phyloP scores from a whole-genome alignment of 495 filamentous ascomycete genomes.

The Xylaria palmicola region DNA sequence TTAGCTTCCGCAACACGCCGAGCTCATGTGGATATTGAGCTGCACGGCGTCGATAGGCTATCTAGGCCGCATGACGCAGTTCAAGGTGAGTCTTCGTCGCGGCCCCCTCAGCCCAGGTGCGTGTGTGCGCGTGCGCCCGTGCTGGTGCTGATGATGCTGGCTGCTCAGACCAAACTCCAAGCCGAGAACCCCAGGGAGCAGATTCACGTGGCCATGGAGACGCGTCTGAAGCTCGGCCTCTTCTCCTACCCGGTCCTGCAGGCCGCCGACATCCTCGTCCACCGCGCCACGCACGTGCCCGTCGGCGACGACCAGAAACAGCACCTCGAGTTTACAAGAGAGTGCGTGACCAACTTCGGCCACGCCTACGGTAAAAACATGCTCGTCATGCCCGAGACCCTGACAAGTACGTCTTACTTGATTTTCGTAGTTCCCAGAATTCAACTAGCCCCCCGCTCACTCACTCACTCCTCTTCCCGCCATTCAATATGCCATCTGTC shows the following conservation, averaged over 20 bases:
- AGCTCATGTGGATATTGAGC: slow-evolving; percentile 95
- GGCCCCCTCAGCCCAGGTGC: not conserved
- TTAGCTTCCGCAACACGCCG: slow-evolving; percentile 75
- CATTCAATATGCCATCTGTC: not conserved
- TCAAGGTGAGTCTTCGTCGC: slow-evolving; percentile 69
- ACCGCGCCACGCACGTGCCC: slow-evolving; percentile 89
- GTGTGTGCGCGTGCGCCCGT: not conserved
- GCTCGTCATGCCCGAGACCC: slow-evolving; percentile 68
- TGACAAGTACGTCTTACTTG: slow-evolving; percentile 62
- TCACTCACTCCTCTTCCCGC: not conserved
- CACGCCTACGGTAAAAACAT: slow-evolving; percentile 57
- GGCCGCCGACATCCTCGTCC: slow-evolving; percentile 89
- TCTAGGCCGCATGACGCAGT: slow-evolving; percentile 93
- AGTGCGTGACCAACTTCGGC: slow-evolving; percentile 84
- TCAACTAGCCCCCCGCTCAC: not conserved
- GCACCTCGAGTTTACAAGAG: slow-evolving; percentile 87
- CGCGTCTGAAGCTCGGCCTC: slow-evolving; percentile 77
- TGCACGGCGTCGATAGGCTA: slow-evolving; percentile 87
- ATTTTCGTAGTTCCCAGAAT: not conserved
- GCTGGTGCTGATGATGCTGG: not conserved
- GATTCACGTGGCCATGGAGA: slow-evolving; percentile 53
- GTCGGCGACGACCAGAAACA: slow-evolving; percentile 92
- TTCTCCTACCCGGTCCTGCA: slow-evolving; percentile 96
- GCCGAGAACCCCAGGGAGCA: slow-evolving; percentile 53
- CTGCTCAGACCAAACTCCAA: slow-evolving; percentile 74